Evolutionary conservation across 2,329 filamentous ascomycete genomes (phyloP).

Genomic region (Aspergillus pseudotamarii): DNA sequence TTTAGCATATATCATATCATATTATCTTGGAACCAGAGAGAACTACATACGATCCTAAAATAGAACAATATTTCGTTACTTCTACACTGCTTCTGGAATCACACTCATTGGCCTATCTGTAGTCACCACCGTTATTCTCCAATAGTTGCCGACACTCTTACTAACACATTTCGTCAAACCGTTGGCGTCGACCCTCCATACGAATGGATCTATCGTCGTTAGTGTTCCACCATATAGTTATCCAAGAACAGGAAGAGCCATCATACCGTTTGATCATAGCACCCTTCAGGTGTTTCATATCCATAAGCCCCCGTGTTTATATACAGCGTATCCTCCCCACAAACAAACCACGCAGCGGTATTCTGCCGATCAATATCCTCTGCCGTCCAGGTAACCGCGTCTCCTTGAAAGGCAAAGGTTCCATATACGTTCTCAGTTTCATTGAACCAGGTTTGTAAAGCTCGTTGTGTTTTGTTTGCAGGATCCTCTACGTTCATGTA

Average conservation of each 20-base stretch:
- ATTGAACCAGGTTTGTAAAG: constrained; percentile 15
- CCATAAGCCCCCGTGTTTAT: constrained; percentile 15
- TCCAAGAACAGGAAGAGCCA: neutral
- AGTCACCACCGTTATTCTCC: no score
- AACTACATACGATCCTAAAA: neutral
- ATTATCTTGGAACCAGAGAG: no score
- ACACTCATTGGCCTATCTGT: neutral
- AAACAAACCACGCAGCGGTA: constrained; percentile 16
- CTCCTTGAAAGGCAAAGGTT: constrained; percentile 14
- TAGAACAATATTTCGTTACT: neutral
- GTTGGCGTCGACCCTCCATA: neutral
- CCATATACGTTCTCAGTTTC: constrained; percentile 15
- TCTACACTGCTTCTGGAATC: neutral
- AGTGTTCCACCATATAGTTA: neutral
- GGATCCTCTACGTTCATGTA: constrained; percentile 16
- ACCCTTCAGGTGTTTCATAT: constrained; percentile 14
- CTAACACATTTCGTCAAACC: neutral
- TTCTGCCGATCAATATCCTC: constrained; percentile 14
- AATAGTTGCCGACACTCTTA: no score
- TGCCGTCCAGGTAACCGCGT: constrained; percentile 13
- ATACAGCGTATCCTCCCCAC: constrained; percentile 11
- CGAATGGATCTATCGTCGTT: neutral
- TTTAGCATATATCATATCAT: neutral
- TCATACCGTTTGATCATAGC: constrained; percentile 16
- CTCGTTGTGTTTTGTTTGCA: constrained; percentile 13